Evolutionary conservation across 1,284 basidiomycete species (phyloP), one percentile per base, ranked within the genome.

Genomic region (Schizopora paradoxa): DNA sequence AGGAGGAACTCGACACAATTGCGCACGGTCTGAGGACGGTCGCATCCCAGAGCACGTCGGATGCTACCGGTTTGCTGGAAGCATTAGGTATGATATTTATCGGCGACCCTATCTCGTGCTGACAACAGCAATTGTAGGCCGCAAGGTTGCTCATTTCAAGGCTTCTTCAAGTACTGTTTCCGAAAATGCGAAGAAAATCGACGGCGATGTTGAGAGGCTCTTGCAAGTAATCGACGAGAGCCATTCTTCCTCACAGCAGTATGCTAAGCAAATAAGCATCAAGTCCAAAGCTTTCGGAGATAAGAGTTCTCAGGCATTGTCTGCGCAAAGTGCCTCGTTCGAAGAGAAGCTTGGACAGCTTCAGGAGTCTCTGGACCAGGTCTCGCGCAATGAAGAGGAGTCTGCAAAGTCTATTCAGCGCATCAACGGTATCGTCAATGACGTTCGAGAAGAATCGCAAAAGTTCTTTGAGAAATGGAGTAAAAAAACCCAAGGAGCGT

Each of bases 21-120:
- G 92, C 93, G 0, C 64, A 60, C 18, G 77, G 76, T 4, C 66
- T 96, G 49, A 87, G 79, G 58, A 68, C 71, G 31, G 76, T 84
- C 8, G 80, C 82, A 0, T 65, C 73, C 16, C 77, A 91, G 53
- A 85, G 82, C 54, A 69, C 89, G 16, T 70, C 68, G 8, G 90
- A 96, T 59, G 71, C 94, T 14, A 72, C 69, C 4, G 78, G 79
- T 0, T 66, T 96, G 8, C 91, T 91, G 54, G 80, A n/a, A n/a
- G n/a, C n/a, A n/a, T n/a, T n/a, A n/a, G n/a, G n/a, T n/a, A n/a
- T n/a, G n/a, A n/a, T n/a, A n/a, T n/a, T n/a, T n/a, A n/a, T n/a
- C n/a, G n/a, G n/a, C n/a, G n/a, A n/a, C n/a, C n/a, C n/a, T n/a
- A n/a, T n/a, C n/a, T n/a, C n/a, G n/a, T n/a, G n/a, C n/a, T n/a